A percentile compares a stretch with the other conserved stretches of the same genome.
These are phyloP conservation scores for Salix suchowensis DNA, from an alignment of 345 rosid genomes.

Conservation along the genomic window DNA sequence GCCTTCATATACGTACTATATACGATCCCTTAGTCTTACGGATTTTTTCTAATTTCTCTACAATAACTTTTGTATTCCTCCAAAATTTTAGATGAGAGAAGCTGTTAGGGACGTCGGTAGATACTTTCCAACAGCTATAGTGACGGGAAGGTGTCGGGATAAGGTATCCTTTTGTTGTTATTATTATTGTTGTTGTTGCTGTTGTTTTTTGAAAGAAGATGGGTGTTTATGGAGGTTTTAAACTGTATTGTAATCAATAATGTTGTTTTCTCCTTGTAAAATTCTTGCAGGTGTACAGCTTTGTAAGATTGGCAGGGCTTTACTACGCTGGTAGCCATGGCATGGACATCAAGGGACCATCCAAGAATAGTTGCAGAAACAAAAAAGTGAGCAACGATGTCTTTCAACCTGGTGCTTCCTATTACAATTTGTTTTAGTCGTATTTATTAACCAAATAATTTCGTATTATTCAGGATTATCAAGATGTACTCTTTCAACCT, in stretches of 20 bases:
- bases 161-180: slow-evolving; percentile 49
- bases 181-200: not conserved
- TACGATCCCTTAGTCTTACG: not conserved
- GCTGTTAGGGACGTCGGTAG: slow-evolving; percentile 60
- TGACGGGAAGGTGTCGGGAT: slow-evolving; percentile 90
- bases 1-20: not conserved
- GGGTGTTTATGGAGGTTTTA: not conserved
- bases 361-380: slow-evolving; percentile 41
- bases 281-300: slow-evolving; percentile 58
- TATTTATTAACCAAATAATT: not conserved
- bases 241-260: not conserved
- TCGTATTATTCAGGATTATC: slow-evolving; percentile 32
- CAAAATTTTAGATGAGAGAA: slow-evolving; percentile 61
- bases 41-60: not conserved
- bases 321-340: slow-evolving; percentile 99
- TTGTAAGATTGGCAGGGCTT: slow-evolving; percentile 74
- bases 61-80: not conserved
- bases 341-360: slow-evolving; percentile 97
- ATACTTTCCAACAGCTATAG: slow-evolving; percentile 85
- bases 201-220: too few relatives aligned
- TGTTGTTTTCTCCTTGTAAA: not conserved
- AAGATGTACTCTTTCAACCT: slow-evolving; percentile 67
- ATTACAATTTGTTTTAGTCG: not conserved
- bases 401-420: not conserved
- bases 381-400: slow-evolving; percentile 37